Conservation (phyloP, 2,329 filamentous ascomycete species). For the Fusarium sp. region DNA sequence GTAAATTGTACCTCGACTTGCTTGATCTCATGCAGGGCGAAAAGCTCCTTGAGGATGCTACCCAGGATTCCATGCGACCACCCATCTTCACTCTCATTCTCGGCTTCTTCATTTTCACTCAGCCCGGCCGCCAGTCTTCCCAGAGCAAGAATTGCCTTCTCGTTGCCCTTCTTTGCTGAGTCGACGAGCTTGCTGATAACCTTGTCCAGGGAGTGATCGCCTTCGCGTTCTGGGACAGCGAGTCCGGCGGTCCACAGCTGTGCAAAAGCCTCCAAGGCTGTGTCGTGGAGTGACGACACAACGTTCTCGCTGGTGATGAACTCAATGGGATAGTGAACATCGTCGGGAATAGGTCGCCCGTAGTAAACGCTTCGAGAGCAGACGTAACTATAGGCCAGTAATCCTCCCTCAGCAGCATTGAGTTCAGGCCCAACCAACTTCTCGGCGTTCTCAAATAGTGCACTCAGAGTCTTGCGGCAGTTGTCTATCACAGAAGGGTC, state of each 20-base stretch:
- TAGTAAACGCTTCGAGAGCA: slow-evolving; percentile 58
- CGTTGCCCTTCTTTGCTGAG: slow-evolving; percentile 81
- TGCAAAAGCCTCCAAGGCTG: slow-evolving; percentile 55
- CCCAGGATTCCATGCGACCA: slow-evolving; percentile 55
- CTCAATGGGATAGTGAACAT: slow-evolving; percentile 43
- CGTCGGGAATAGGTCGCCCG: slow-evolving; percentile 42
- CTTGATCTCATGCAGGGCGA: slow-evolving; percentile 82
- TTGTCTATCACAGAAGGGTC: slow-evolving; percentile 45
- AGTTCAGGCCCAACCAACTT: slow-evolving; percentile 54
- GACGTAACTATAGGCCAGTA: slow-evolving; percentile 56
- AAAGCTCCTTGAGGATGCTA: slow-evolving; percentile 72
- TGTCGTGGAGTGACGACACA: slow-evolving; percentile 52
- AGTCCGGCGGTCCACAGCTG: slow-evolving; percentile 59
- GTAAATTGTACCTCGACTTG: slow-evolving; percentile 90
- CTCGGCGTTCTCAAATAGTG: slow-evolving; percentile 56
- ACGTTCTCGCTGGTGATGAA: slow-evolving; percentile 46
- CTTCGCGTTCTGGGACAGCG: slow-evolving; percentile 45
- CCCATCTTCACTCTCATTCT: slow-evolving; percentile 29
- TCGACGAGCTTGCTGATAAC: slow-evolving; percentile 71
- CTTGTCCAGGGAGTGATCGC: slow-evolving; percentile 46
- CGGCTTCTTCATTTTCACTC: slow-evolving; percentile 47
- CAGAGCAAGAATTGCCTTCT: slow-evolving; percentile 81
- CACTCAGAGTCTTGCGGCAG: slow-evolving; percentile 46
- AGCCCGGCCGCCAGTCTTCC: slow-evolving; percentile 78
- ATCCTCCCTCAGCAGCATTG: slow-evolving; percentile 57